Evolutionary conservation across 2,329 filamentous ascomycete species (phyloP), one percentile per base, ranked within the genome.

Genomic region (Monosporascus sp.): DNA sequence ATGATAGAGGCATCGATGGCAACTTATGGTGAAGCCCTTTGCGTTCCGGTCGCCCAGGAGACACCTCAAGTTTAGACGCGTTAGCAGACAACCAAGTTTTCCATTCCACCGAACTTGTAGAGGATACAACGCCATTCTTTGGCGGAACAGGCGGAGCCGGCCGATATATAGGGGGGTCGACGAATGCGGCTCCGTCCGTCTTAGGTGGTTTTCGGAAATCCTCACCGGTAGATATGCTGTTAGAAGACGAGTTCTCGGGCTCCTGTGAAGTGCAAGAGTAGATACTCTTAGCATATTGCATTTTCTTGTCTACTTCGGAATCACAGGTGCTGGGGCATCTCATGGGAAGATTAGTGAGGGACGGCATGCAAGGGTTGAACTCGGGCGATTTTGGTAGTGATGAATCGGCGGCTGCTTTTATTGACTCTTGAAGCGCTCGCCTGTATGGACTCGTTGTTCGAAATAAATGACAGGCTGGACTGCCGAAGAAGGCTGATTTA

Each of bases 391-490:
- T 64, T 0, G 54, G 52, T 3, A 60, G 53, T 5, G 64, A 57
- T 2, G 55, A 56, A 17, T 66, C 63, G 7, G 72, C 61, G 17
- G 69, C 68, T 7, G 68, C 62, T 52, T 70, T 68, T 59, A 80
- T 80, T 2, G 68, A 76, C 49, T 74, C 72, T 45, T 72, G 74
- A 35, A 85, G 61, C 2, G 76, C 77, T 26, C 76, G 76, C 3
- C 81, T 76, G 58, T 79, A 86, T 0, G 81, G 80, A 51, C 80
- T 85, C 26, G 74, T 69, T 1, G 78, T 78, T 27, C 79, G 73
- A 55, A 83, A 81, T 1, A 82, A 66, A 55, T 80, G 76, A 17
- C 73, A 74, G 1, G 72, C 68, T 2, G 77, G 76, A 45, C 79
- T 82, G 1, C 74, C 77, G 58, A 80, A 80, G 58, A 81, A 79